These are phyloP conservation scores for Puccinia brachypodii DNA, from an alignment of 1,284 basidiomycete genomes.

Conservation along the genomic window DNA sequence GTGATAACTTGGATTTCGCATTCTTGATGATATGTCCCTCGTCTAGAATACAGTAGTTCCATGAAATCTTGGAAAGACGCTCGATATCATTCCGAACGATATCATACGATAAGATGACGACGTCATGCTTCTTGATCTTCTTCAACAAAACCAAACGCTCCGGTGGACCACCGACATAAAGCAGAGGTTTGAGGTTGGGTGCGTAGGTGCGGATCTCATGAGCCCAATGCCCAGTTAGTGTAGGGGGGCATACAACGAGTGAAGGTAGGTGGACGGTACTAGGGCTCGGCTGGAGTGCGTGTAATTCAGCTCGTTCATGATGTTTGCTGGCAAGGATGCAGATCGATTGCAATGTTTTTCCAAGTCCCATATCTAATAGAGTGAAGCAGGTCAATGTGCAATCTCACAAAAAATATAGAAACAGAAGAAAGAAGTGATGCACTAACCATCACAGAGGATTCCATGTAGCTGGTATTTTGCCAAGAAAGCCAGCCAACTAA, in stretches of 20 bases:
- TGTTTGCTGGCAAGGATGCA: constrained; percentile 95
- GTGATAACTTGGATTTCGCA: constrained; percentile 93
- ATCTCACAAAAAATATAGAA: background rate
- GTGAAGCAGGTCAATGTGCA: background rate
- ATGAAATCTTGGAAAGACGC: constrained; percentile 72
- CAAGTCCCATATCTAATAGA: constrained; percentile 87
- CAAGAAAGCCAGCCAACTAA: constrained; percentile 98
- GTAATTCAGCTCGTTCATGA: constrained; percentile 74
- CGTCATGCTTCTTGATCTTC: constrained; percentile 72
- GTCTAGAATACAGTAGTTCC: constrained; percentile 96
- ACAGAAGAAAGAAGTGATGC: background rate
- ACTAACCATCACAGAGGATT: constrained; percentile 90
- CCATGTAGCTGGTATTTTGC: constrained; percentile 95
- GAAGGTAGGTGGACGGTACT: constrained; percentile 87
- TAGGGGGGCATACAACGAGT: constrained; percentile 93
- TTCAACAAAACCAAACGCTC: constrained; percentile 73
- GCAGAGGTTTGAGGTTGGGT: constrained; percentile 76
- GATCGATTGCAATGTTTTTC: constrained; percentile 97
- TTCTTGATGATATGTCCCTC: constrained; percentile 99
- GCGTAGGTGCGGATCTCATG: constrained; percentile 95
- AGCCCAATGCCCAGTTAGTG: constrained; percentile 96
- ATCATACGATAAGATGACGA: constrained; percentile 96
- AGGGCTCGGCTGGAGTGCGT: constrained; percentile 69
- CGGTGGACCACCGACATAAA: constrained; percentile 86
- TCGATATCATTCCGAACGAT: constrained; percentile 92